A percentile compares a stretch with the other conserved stretches of the same genome.
These are phyloP conservation scores for Penicillium steckii DNA, from an alignment of 495 filamentous ascomycete genomes.

Conservation along the genomic window DNA sequence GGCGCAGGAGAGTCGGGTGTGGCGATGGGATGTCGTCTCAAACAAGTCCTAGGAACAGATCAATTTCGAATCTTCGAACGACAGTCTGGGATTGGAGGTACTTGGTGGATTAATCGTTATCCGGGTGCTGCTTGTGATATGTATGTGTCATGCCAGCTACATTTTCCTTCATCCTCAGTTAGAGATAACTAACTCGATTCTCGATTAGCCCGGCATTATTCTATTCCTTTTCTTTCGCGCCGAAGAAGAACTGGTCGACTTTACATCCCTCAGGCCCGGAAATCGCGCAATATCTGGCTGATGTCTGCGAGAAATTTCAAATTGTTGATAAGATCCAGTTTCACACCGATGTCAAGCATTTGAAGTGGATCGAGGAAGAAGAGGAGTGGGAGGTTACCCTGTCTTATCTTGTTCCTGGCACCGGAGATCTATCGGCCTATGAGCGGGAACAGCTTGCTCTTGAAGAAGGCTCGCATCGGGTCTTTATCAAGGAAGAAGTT, in stretches of 20 bases:
- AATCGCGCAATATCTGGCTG: conserved; percentile 57
- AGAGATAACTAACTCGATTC: background rate
- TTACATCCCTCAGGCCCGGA: conserved; percentile 55
- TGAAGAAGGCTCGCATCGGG: conserved; percentile 33
- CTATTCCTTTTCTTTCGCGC: conserved; percentile 63
- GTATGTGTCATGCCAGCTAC: no score
- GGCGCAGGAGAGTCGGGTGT: conserved; percentile 69
- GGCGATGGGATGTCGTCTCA: conserved; percentile 62
- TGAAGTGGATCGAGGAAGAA: conserved; percentile 47
- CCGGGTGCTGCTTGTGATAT: conserved; percentile 59
- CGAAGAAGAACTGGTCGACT: conserved; percentile 57
- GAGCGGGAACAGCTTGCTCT: conserved; percentile 29
- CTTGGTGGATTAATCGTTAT: conserved; percentile 68
- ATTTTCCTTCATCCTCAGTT: no score
- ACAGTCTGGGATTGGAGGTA: conserved; percentile 61
- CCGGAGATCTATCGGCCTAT: conserved; percentile 45
- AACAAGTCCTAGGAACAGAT: conserved; percentile 57
- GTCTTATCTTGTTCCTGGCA: conserved; percentile 45
- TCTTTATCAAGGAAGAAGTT: conserved; percentile 42
- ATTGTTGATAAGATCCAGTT: conserved; percentile 61
- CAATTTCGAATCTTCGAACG: conserved; percentile 66
- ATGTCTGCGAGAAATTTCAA: conserved; percentile 55
- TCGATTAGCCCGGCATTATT: conserved; percentile 49
- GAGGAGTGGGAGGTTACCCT: conserved; percentile 58
- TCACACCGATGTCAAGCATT: conserved; percentile 50